phyloP scores from a whole-genome alignment of 352 stramenopile genomes.

The Pythium aphanidermatum region DNA sequence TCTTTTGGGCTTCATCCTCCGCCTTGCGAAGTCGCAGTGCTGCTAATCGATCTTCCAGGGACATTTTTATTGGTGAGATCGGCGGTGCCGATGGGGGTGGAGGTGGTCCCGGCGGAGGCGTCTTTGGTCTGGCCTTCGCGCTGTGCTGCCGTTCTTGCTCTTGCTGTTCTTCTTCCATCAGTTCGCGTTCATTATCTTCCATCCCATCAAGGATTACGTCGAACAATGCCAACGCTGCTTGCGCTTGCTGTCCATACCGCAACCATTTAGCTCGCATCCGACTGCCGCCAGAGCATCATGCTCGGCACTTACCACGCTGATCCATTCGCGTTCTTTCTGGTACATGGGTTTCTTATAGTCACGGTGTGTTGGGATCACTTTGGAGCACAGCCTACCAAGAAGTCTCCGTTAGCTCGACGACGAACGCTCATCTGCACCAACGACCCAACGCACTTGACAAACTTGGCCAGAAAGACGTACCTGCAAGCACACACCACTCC shows the following conservation, averaged over 20 bases:
- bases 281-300: background rate
- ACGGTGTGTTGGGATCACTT: conserved; percentile 53
- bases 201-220: conserved; percentile 78
- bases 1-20: background rate
- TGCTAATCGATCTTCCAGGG: conserved; percentile 47
- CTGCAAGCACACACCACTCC: conserved; percentile 20
- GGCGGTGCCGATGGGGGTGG: background rate
- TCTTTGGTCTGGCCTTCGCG: background rate
- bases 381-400: conserved; percentile 65
- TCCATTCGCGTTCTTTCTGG: conserved; percentile 59
- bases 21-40: conserved; percentile 40
- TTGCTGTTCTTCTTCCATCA: conserved; percentile 45
- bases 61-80: conserved; percentile 14
- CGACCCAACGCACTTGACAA: conserved; percentile 54
- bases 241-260: conserved; percentile 45
- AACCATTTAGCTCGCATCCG: background rate
- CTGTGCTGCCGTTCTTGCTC: conserved; percentile 13
- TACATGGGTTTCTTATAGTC: conserved; percentile 54
- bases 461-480: conserved; percentile 78
- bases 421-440: too few species aligned
- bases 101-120: background rate
- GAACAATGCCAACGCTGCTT: conserved; percentile 53
- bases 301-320: conserved; percentile 36
- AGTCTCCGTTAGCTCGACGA: too few species aligned
- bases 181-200: conserved; percentile 55